Evolutionary conservation across 2,329 filamentous ascomycete species (phyloP).

Genomic region (Cladophialophora exuberans): DNA sequence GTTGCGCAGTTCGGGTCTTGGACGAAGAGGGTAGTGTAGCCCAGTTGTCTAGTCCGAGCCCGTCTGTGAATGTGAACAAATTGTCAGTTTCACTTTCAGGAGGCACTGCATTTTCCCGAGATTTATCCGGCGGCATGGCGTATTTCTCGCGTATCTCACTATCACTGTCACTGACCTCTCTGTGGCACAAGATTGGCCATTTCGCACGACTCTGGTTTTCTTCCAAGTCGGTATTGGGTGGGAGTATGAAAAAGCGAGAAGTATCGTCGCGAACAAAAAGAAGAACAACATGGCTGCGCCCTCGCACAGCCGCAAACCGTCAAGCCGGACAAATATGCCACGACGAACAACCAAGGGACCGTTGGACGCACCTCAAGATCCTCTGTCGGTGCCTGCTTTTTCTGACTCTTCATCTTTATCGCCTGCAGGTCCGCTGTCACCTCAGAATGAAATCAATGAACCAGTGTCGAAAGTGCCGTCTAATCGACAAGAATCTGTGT

Average conservation of each 20-base stretch:
- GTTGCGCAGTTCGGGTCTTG: constrained; percentile 27
- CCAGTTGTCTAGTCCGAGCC: not conserved
- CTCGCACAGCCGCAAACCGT: constrained; percentile 27
- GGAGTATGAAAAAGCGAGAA: too few species aligned
- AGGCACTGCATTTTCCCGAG: constrained; percentile 1
- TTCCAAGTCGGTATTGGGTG: too few species aligned
- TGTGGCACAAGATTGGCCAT: too few species aligned
- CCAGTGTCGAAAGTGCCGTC: not conserved
- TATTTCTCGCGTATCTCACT: not conserved
- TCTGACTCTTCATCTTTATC: constrained; percentile 12
- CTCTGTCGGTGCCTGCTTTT: constrained; percentile 40
- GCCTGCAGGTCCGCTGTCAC: not conserved
- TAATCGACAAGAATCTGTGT: not conserved
- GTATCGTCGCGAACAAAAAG: not conserved
- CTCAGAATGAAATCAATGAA: constrained; percentile 6
- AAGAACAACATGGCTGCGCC: constrained; percentile 11
- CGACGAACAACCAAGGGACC: constrained; percentile 77
- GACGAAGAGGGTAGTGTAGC: not conserved
- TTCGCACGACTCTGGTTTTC: too few species aligned
- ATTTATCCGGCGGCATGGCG: constrained; percentile 9
- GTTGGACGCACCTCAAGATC: constrained; percentile 72
- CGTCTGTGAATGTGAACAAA: constrained; percentile 10
- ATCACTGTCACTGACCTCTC: not conserved
- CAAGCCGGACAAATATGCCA: constrained; percentile 46
- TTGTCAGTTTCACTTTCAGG: too few species aligned